Evolutionary conservation across 2,329 filamentous ascomycete species (phyloP).

Genomic region (Trichoderma sp.): DNA sequence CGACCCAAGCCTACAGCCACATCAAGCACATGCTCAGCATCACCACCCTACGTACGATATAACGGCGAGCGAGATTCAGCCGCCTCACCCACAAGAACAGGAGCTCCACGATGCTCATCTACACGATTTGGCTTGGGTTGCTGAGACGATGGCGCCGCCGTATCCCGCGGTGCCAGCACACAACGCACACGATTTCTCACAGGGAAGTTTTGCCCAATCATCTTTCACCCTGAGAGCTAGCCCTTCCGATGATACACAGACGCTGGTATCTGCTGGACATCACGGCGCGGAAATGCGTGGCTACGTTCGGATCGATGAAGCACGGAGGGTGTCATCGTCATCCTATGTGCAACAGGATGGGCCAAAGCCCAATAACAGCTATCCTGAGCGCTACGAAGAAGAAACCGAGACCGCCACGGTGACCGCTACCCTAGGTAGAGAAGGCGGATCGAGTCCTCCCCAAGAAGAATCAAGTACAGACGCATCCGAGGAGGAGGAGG

Average conservation of each 20-base stretch:
- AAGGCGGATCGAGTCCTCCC: constrained; percentile 6
- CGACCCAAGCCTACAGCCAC: constrained; percentile 22
- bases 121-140: constrained; percentile 2
- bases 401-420: constrained; percentile 14
- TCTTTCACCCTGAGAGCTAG: constrained; percentile 2
- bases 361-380: neutral
- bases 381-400: constrained; percentile 1
- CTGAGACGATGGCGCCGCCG: neutral
- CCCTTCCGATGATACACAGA: neutral
- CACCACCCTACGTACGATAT: neutral
- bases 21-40: neutral
- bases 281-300: neutral
- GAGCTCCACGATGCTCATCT: neutral
- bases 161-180: constrained; percentile 9
- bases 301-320: neutral
- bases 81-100: neutral
- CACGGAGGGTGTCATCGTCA: neutral
- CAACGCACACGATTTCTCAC: neutral
- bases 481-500: neutral
- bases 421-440: constrained; percentile 8
- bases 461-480: neutral
- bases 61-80: neutral
- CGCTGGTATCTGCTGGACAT: neutral
- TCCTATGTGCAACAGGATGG: neutral
- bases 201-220: constrained; percentile 3